Evolutionary conservation across 345 rosid genomes (phyloP), one percentile per base, ranked within the genome.

Genomic region (Combretum micranthum): DNA sequence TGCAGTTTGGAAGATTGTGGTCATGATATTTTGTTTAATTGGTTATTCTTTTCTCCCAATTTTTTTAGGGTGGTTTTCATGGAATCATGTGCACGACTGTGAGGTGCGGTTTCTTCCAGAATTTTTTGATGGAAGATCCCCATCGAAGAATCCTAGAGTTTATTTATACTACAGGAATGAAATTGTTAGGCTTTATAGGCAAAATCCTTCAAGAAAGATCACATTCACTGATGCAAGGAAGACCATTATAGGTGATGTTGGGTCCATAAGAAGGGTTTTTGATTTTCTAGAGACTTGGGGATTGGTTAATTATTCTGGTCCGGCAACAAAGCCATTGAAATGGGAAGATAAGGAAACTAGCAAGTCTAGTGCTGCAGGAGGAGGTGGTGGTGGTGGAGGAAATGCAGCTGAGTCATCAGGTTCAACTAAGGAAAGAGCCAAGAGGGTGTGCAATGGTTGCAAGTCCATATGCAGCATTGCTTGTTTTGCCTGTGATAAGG

Each of bases 221-320:
- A 84, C 81, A 48, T 92, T 84, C 80, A 92, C 98, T 1, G 95
- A 88, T 51, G 89, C 76, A 44, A 66, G 97, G 69, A 82, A 78
- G 80, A 77, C 77, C 8, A 85, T 89, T 13, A 87, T 89, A 2
- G 84, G 86, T 0, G 99, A 93, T 20, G 99, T 84, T 20, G 96
- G 86, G 20, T 93, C 99, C 20, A 79, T 89, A 61, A 86, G 93
- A 20, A 82, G 93, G 75, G 94, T 93, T 43, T 93, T 86, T 55
- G 97, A 93, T 75, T 89, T 93, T 65, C 72, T 93, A 26, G 99
- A 93, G 18, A 65, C 81, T 0, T 89, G 99, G 99, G 97, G 96
- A 5, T 77, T 92, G 66, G 65, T 93, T 54, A 93, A 93, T 64
- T 87, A 79, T 66, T 57, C 83, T 16, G 65, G 81, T 49, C 56